Evolutionary conservation across 2,329 filamentous ascomycete genomes (phyloP).

Genomic region (Calycina herbarum): DNA sequence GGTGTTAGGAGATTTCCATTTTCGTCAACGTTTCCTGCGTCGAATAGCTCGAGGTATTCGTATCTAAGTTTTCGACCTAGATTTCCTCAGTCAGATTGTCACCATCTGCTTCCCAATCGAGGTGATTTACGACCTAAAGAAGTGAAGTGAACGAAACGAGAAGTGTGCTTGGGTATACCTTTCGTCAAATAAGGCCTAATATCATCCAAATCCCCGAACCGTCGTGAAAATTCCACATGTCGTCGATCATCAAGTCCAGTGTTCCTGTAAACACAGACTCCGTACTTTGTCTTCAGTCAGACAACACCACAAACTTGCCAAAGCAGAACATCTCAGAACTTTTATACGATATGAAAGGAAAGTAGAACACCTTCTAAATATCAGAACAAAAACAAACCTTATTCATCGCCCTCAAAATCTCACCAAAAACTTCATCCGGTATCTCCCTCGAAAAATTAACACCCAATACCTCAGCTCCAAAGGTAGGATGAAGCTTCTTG

Average conservation of each 20-base stretch:
- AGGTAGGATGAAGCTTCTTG: constrained; percentile 40
- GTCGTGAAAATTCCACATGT: constrained; percentile 51
- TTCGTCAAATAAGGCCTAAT: constrained; percentile 48
- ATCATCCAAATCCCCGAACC: constrained; percentile 57
- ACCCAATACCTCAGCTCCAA: constrained; percentile 41
- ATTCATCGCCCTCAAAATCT: constrained; percentile 39
- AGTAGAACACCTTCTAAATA: background rate
- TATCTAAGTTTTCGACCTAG: constrained; percentile 42
- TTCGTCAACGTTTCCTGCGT: constrained; percentile 55
- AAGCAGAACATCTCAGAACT: background rate
- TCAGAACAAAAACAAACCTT: constrained; percentile 32
- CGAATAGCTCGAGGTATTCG: constrained; percentile 52
- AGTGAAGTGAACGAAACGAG: no score
- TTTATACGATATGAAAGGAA: background rate
- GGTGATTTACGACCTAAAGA: background rate
- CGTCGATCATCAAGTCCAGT: constrained; percentile 50
- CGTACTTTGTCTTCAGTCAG: constrained; percentile 43
- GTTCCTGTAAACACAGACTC: constrained; percentile 51
- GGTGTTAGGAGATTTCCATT: constrained; percentile 39
- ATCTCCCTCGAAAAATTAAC: constrained; percentile 41
- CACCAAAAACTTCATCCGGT: constrained; percentile 38
- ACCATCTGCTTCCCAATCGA: no score
- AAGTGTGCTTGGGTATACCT: background rate
- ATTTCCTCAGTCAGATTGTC: background rate
- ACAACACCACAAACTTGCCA: no score